Evolutionary conservation across 441 rosid species (phyloP).

Genomic region (Rhodomyrtus psidioides): DNA sequence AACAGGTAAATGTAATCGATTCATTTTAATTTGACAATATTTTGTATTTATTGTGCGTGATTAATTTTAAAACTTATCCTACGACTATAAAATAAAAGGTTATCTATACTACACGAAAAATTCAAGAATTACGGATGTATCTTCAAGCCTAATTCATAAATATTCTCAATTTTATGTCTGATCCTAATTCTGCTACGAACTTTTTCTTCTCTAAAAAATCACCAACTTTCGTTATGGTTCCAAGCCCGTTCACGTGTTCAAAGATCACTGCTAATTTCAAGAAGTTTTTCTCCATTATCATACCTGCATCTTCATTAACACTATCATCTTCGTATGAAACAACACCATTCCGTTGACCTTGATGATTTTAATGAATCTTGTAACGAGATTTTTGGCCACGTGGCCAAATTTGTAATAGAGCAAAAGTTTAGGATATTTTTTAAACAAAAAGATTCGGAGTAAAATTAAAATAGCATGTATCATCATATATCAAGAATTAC

Average conservation of each 20-base stretch:
- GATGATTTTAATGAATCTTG: fast-evolving
- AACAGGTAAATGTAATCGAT: background rate
- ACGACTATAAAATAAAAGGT: background rate
- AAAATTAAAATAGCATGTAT: fast-evolving
- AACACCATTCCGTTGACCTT: background rate
- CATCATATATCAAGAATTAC: background rate
- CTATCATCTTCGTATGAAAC: fast-evolving
- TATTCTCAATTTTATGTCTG: fast-evolving
- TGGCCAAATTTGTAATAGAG: background rate
- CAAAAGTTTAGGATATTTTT: background rate
- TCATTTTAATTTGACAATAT: background rate
- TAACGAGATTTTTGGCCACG: fast-evolving
- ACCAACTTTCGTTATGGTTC: fast-evolving
- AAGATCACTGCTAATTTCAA: background rate
- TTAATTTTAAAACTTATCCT: background rate
- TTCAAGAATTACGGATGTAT: fast-evolving
- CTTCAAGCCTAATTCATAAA: fast-evolving
- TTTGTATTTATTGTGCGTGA: background rate
- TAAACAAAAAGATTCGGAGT: background rate
- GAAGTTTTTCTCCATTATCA: background rate
- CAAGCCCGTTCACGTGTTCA: fast-evolving
- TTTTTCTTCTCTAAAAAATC: background rate
- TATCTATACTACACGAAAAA: fast-evolving
- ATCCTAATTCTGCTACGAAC: background rate
- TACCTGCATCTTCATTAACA: background rate